phyloP scores from a whole-genome alignment of 345 rosid species.

The Psidium friedrichsthalianum region DNA sequence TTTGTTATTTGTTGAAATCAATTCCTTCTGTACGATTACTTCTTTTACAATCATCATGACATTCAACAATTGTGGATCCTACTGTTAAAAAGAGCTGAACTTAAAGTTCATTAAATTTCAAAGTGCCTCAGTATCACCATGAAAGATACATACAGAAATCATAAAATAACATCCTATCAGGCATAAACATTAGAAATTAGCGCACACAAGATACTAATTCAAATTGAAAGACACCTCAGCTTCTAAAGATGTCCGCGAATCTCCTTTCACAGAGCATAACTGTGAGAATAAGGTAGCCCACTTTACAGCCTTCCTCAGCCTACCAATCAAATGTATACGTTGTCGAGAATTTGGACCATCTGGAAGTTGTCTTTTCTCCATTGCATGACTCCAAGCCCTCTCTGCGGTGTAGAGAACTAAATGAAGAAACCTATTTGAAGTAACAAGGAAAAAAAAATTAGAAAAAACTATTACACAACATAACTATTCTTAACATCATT shows the following conservation, averaged over 20 bases:
- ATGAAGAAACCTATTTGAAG: slow-evolving; percentile 70
- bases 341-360: slow-evolving; percentile 92
- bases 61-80: background rate
- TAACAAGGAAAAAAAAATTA: slow-evolving; percentile 5
- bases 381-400: slow-evolving; percentile 99
- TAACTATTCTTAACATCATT: background rate
- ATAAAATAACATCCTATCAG: background rate
- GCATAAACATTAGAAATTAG: background rate
- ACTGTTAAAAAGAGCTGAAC: background rate
- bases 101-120: background rate
- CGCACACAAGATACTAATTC: background rate
- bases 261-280: slow-evolving; percentile 71
- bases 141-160: background rate
- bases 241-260: slow-evolving; percentile 85
- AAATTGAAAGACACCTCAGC: slow-evolving; percentile 59
- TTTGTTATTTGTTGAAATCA: background rate
- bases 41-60: background rate
- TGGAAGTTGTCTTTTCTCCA: slow-evolving; percentile 95
- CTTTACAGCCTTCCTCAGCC: slow-evolving; percentile 91
- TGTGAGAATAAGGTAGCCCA: slow-evolving; percentile 81
- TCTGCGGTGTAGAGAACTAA: slow-evolving; percentile 82
- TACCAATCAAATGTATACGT: slow-evolving; percentile 80
- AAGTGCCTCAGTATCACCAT: background rate
- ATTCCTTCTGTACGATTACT: background rate
- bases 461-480: background rate